Evolutionary conservation across 2,329 filamentous ascomycete genomes (phyloP), one percentile per base, ranked within the genome.

Genomic region (Seiridium unicorne): DNA sequence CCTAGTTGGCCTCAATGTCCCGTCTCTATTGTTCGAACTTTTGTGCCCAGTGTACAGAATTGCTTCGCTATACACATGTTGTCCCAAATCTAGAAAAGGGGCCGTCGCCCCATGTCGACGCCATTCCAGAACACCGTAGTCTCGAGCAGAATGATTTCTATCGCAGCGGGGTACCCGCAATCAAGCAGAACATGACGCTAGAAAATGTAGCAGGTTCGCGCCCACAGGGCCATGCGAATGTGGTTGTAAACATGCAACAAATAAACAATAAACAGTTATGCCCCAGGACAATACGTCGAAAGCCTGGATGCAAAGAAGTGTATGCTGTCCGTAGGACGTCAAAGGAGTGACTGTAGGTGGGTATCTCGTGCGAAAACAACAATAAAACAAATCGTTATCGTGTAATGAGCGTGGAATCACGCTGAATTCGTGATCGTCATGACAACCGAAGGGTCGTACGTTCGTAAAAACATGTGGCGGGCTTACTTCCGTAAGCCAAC

Each of bases 401-500:
- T 46, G 36, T 53, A 59, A 54, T 5, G 57, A 49, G 57, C 36
- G 57, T 59, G 57, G 2, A n/a, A 26, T 51, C 42, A 58, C 44
- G 56, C 11, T 11, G 38, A 51, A 32, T 13, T 48, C 36, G 13
- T 47, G n/a, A 49, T 60, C 44, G 49, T 55, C 51, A 34, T 48
- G 38, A 59, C 36, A 49, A 35, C 18, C 40, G 31, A 42, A 18
- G 35, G 46, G n/a, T 40, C 55, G 32, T 57, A 57, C 46, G 18
- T 34, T 46, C 34, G 42, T 36, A 34, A 34, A 26, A 36, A 53
- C 10, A 40, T 51, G 9, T 31, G 48, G 31, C 26, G 42, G 18
- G 44, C 32, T 59, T 60, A 70, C 58, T 68, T 71, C 58, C 65
- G 68, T 48, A 70, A 59, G 48, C 69, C 64, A 36, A 73, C 70